Conservation (phyloP, 2,329 filamentous ascomycete species). For the Aschersonia sp. region DNA sequence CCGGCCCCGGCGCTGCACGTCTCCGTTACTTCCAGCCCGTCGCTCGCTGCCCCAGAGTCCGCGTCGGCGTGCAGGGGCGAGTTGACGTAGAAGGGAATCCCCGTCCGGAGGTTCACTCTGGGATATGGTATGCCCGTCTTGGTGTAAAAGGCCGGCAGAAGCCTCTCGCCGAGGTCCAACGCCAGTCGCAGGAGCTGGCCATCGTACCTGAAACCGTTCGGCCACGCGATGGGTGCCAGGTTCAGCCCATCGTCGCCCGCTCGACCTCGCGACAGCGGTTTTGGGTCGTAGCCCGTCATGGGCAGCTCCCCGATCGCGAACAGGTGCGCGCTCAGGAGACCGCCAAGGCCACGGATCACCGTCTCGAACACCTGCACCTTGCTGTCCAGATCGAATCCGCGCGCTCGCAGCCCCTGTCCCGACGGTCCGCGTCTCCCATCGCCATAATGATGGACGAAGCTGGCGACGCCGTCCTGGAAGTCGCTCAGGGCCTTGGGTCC, state of each 20-base stretch:
- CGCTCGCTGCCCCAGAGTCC: constrained; percentile 15
- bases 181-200: constrained; percentile 86
- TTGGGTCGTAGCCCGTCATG: constrained; percentile 61
- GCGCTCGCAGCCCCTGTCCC: constrained; percentile 56
- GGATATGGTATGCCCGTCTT: constrained; percentile 88
- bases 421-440: constrained; percentile 59
- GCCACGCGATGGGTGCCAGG: constrained; percentile 50
- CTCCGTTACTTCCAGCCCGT: constrained; percentile 64
- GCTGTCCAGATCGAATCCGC: constrained; percentile 88
- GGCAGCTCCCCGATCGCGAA: constrained; percentile 87
- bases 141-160: constrained; percentile 87
- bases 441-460: constrained; percentile 71
- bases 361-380: constrained; percentile 99
- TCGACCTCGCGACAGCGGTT: constrained; percentile 8
- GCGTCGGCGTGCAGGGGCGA: constrained; percentile 58
- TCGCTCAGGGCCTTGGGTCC: constrained; percentile 41
- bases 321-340: constrained; percentile 80
- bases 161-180: constrained; percentile 65
- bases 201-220: constrained; percentile 67
- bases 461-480: constrained; percentile 68
- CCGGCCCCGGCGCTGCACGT: constrained; percentile 96
- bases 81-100: constrained; percentile 84
- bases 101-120: constrained; percentile 77
- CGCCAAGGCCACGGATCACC: constrained; percentile 84
- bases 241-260: constrained; percentile 27